phyloP scores from a whole-genome alignment of 352 stramenopile species.

The Labyrinthula sp. region DNA sequence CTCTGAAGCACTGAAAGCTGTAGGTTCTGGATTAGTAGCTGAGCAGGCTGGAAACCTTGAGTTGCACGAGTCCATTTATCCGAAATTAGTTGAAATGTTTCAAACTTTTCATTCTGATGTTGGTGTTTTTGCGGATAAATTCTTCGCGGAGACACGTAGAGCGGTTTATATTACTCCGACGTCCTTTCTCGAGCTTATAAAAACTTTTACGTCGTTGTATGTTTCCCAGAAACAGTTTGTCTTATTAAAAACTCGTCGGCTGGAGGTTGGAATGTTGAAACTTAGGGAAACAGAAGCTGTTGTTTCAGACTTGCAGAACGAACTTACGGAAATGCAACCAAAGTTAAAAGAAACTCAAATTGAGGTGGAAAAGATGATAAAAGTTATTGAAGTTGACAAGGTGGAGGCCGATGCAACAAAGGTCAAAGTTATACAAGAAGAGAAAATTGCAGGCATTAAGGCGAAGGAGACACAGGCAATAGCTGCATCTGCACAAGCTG shows the following conservation, averaged over 20 bases:
- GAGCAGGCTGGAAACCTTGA: conserved; percentile 51
- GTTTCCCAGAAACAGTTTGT: conserved; percentile 64
- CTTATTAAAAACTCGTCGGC: conserved; percentile 60
- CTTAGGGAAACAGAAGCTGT: conserved; percentile 69
- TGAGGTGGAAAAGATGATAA: conserved; percentile 40
- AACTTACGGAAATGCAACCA: conserved; percentile 69
- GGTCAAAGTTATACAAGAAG: conserved; percentile 26
- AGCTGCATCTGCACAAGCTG: conserved; percentile 64
- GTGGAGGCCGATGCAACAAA: conserved; percentile 48
- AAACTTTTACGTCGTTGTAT: conserved; percentile 75
- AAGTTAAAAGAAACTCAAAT: conserved; percentile 45
- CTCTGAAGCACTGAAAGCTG: conserved; percentile 67
- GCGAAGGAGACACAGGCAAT: conserved; percentile 65
- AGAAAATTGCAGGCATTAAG: conserved; percentile 40
- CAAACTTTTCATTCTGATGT: conserved; percentile 77
- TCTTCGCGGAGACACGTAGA: conserved; percentile 54
- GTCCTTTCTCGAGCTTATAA: conserved; percentile 76
- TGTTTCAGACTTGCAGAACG: conserved; percentile 73
- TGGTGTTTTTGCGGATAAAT: conserved; percentile 50
- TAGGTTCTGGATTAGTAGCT: conserved; percentile 69
- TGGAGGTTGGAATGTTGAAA: conserved; percentile 74
- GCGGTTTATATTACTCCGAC: conserved; percentile 86
- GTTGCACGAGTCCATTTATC: conserved; percentile 46
- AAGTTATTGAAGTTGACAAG: conserved; percentile 40
- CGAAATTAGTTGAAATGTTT: conserved; percentile 69